A percentile compares a stretch with the other conserved stretches of the same genome.
Conservation (phyloP, 331 rosid species). For the Dryas integrifolia region DNA sequence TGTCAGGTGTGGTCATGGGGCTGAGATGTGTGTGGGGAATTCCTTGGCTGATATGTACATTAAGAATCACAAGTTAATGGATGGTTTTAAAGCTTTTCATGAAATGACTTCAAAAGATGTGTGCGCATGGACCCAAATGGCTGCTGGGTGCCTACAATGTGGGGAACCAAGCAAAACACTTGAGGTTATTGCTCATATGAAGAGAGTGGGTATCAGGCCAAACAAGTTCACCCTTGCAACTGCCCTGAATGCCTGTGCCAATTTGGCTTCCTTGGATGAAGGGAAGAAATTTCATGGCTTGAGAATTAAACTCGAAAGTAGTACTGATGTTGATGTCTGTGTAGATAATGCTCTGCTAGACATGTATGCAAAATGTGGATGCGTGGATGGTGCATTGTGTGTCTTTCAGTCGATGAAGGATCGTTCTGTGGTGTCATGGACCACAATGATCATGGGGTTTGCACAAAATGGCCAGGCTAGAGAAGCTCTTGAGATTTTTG, state of each 20-base stretch:
- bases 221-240: slow-evolving; percentile 72
- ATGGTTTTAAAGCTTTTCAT: slow-evolving; percentile 57
- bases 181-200: slow-evolving; percentile 48
- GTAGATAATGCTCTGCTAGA: slow-evolving; percentile 75
- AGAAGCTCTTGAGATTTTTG: slow-evolving; percentile 61
- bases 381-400: slow-evolving; percentile 46
- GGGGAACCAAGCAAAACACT: slow-evolving; percentile 63
- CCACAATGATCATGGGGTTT: slow-evolving; percentile 74
- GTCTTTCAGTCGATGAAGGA: slow-evolving; percentile 48
- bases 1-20: slow-evolving; percentile 57
- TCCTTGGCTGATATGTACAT: slow-evolving; percentile 65
- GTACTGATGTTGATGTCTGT: slow-evolving; percentile 50
- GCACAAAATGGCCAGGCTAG: slow-evolving; percentile 60
- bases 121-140: slow-evolving; percentile 76
- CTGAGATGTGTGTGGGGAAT: slow-evolving; percentile 60
- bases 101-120: slow-evolving; percentile 66
- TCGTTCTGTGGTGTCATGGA: slow-evolving; percentile 67
- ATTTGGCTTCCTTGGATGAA: slow-evolving; percentile 58
- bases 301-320: slow-evolving; percentile 58
- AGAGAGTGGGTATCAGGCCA: slow-evolving; percentile 39
- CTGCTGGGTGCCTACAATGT: slow-evolving; percentile 58
- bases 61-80: slow-evolving; percentile 46
- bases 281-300: slow-evolving; percentile 68
- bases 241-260: slow-evolving; percentile 67
- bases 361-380: slow-evolving; percentile 82